Conservation (phyloP, 805 yeast genomes). For the Candida sanyiensis region DNA sequence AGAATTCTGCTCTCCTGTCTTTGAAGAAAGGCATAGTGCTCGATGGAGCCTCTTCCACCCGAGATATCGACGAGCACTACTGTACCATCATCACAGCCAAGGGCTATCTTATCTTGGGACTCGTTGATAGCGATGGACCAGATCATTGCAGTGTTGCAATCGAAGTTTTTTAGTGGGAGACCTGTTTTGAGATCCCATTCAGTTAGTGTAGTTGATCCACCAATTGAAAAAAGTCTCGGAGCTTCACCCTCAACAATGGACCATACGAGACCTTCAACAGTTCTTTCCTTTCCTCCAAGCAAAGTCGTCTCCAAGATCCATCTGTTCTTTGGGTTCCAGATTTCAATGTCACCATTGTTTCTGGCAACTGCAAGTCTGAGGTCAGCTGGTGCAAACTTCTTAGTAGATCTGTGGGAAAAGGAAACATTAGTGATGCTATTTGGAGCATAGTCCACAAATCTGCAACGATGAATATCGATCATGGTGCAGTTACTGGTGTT, state of each 20-base stretch:
- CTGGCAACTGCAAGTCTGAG: conserved; percentile 87
- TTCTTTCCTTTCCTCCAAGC: conserved; percentile 75
- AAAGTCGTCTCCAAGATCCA: conserved; percentile 77
- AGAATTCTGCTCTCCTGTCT: conserved; percentile 81
- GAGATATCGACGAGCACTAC: conserved; percentile 79
- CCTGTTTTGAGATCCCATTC: conserved; percentile 87
- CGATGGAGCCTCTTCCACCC: conserved; percentile 81
- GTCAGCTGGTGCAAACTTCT: conserved; percentile 43
- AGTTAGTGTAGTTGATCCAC: conserved; percentile 85
- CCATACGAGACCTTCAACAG: conserved; percentile 91
- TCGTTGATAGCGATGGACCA: conserved; percentile 79
- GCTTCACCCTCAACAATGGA: conserved; percentile 40
- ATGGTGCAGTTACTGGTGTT: conserved; percentile 1
- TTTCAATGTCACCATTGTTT: conserved; percentile 90
- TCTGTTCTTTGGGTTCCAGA: conserved; percentile 81
- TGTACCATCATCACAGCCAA: conserved; percentile 94
- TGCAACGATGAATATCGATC: conserved; percentile 64
- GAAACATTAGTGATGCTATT: conserved; percentile 77
- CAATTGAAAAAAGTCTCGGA: conserved; percentile 81
- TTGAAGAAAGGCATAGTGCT: conserved; percentile 68
- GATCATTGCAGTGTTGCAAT: conserved; percentile 88
- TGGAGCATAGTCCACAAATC: conserved; percentile 86
- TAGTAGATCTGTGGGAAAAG: conserved; percentile 58
- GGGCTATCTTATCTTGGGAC: conserved; percentile 60
- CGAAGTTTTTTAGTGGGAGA: conserved; percentile 65